These are phyloP conservation scores for Xanthoconium stramineum DNA, from an alignment of 768 basidiomycete genomes.

Conservation along the genomic window DNA sequence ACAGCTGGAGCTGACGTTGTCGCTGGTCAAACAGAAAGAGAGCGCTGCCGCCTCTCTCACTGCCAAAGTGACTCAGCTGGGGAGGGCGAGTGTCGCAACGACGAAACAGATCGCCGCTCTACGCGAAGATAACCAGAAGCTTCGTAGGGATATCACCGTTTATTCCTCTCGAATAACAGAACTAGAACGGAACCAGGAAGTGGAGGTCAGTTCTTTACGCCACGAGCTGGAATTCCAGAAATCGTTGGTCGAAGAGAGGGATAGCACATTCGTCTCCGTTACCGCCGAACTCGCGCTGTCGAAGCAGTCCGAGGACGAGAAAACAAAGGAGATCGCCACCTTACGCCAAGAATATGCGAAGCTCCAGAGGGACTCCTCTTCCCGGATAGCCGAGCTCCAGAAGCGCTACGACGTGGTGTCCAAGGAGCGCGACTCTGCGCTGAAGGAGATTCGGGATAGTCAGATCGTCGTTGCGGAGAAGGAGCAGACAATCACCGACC, in stretches of 20 bases:
- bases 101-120: no score
- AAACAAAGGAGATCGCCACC: not conserved
- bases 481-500: no score
- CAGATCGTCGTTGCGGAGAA: no score
- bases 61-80: no score
- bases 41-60: not conserved
- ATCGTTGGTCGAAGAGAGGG: not conserved
- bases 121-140: no score
- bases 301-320: not conserved
- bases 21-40: not conserved
- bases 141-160: no score
- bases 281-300: not conserved
- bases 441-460: no score
- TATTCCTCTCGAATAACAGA: no score
- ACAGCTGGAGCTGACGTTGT: not conserved
- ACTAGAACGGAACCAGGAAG: not conserved
- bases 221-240: not conserved
- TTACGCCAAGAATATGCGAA: not conserved
- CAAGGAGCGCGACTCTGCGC: no score
- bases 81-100: no score
- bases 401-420: not conserved
- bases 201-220: not conserved
- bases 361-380: not conserved
- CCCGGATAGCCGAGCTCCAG: not conserved
- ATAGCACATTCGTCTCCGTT: not conserved